Evolutionary conservation across 108 stramenopile genomes (phyloP).

Genomic region (Skeletonema tropicum): DNA sequence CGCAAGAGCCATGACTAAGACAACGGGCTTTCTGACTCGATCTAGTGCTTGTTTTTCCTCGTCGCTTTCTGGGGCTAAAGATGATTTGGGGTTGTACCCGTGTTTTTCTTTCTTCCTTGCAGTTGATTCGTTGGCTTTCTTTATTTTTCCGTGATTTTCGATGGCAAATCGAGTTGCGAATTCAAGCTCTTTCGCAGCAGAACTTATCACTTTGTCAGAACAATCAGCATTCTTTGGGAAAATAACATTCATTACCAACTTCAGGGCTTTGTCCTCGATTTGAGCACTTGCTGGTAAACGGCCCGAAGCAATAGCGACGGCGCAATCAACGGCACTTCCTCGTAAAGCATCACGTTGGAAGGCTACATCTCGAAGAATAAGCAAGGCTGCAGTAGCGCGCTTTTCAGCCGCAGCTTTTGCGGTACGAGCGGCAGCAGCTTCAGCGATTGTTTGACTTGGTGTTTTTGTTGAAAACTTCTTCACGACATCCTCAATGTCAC

Average conservation of each 20-base stretch:
- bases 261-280: constrained; percentile 84
- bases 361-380: constrained; percentile 78
- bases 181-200: constrained; percentile 72
- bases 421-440: constrained; percentile 74
- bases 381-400: constrained; percentile 76
- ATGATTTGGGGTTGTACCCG: constrained; percentile 44
- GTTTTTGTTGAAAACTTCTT: constrained; percentile 76
- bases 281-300: constrained; percentile 64
- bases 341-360: constrained; percentile 67
- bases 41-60: constrained; percentile 77
- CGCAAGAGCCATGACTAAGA: constrained; percentile 86
- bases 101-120: constrained; percentile 48
- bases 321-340: constrained; percentile 61
- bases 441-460: constrained; percentile 70
- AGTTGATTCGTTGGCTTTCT: constrained; percentile 42
- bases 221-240: constrained; percentile 69
- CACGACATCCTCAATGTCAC: constrained; percentile 79
- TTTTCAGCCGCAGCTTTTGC: constrained; percentile 86
- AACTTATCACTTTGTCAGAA: constrained; percentile 62
- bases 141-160: constrained; percentile 60
- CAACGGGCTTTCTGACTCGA: constrained; percentile 64
- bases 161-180: constrained; percentile 54
- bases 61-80: constrained; percentile 50
- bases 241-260: constrained; percentile 87
- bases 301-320: constrained; percentile 82